These are phyloP conservation scores for Botrytis paeoniae DNA, from an alignment of 2,329 filamentous ascomycete species.

Conservation along the genomic window DNA sequence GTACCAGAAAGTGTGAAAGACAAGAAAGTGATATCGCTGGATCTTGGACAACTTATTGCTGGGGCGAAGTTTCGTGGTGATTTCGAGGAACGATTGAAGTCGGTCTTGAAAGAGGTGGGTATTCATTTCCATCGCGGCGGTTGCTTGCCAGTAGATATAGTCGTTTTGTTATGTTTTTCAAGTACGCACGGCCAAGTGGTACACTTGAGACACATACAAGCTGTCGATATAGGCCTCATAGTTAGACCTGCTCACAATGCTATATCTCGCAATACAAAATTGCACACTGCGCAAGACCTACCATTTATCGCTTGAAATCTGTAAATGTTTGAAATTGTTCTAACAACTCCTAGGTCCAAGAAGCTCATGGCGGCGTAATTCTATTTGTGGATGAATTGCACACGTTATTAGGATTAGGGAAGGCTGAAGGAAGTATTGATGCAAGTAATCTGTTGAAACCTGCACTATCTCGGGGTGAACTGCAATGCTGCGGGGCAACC, in stretches of 20 bases:
- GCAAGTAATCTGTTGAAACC: conserved; percentile 94
- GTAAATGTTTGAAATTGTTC: not conserved
- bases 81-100: conserved; percentile 91
- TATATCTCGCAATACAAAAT: conserved; percentile 3
- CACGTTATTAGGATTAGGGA: conserved; percentile 85
- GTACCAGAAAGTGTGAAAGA: conserved; percentile 96
- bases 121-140: not conserved
- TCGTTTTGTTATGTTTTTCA: not conserved
- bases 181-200: conserved; percentile 11
- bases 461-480: conserved; percentile 83
- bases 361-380: conserved; percentile 85
- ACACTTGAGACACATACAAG: not conserved
- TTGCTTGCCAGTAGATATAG: not conserved
- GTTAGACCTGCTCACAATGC: conserved; percentile 11
- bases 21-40: conserved; percentile 82
- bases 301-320: not conserved
- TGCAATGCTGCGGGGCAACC: conserved; percentile 85
- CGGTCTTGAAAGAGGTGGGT: conserved; percentile 74
- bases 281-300: not conserved
- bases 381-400: conserved; percentile 95
- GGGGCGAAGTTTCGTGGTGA: conserved; percentile 95
- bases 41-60: conserved; percentile 89
- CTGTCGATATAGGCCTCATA: not conserved
- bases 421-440: conserved; percentile 94
- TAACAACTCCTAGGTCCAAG: conserved; percentile 46